Percentiles rank a stretch among this genome's conserved stretches.
Evolutionary conservation across 306 rosid genomes (phyloP).

Genomic region (Pueraria montana): DNA sequence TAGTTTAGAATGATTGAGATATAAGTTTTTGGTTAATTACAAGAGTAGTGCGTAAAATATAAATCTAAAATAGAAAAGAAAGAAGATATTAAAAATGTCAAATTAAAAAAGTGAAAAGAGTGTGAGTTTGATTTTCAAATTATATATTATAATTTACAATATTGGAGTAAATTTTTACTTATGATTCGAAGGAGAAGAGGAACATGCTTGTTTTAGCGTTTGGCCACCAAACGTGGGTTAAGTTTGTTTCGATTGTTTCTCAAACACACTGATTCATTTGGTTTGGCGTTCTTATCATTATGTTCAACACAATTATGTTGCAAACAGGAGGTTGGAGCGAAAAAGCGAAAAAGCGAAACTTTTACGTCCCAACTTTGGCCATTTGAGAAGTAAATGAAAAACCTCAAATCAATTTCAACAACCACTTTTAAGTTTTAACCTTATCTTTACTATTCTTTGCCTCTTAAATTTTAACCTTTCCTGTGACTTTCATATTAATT

Average conservation of each 20-base stretch:
- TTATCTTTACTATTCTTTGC: neutral
- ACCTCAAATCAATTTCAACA: neutral
- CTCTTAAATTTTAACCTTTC: neutral
- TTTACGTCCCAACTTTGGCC: neutral
- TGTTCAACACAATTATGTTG: neutral
- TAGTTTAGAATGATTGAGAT: too few relatives aligned
- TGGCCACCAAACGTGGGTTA: neutral
- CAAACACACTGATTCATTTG: neutral
- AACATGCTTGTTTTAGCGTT: neutral
- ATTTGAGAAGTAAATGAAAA: neutral
- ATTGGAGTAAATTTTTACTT: neutral
- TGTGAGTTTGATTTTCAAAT: too few relatives aligned
- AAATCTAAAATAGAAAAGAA: too few relatives aligned
- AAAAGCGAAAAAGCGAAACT: slow-evolving; percentile 1
- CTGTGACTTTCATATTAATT: neutral
- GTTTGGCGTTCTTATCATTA: neutral
- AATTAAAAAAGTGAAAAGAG: too few relatives aligned
- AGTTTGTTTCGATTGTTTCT: neutral
- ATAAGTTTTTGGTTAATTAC: too few relatives aligned
- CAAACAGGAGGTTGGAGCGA: neutral
- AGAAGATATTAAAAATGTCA: too few relatives aligned
- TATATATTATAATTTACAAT: too few relatives aligned
- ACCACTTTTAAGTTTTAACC: neutral
- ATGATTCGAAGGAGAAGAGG: neutral
- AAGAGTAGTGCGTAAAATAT: too few relatives aligned